A percentile compares a stretch with the other conserved stretches of the same genome.
Evolutionary conservation across 768 basidiomycete genomes (phyloP).

Genomic region (Pisolithus tinctorius): DNA sequence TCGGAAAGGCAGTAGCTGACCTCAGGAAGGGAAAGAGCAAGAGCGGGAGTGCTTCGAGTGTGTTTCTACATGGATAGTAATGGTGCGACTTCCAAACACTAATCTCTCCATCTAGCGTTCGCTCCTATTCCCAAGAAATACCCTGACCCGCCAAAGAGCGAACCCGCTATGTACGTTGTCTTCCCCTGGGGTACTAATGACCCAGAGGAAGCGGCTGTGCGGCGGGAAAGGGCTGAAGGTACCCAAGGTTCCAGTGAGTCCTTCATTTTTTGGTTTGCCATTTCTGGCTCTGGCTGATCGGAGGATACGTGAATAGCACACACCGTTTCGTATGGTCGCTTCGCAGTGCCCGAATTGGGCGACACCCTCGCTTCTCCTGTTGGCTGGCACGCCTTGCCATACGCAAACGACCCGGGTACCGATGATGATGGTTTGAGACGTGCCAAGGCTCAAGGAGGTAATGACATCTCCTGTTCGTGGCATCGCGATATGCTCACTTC

Average conservation of each 20-base stretch:
- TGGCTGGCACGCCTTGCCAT: constrained; percentile 89
- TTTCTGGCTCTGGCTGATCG: neutral
- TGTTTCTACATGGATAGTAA: too few species aligned
- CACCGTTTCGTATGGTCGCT: constrained; percentile 20
- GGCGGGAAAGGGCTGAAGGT: constrained; percentile 13
- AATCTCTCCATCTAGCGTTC: neutral
- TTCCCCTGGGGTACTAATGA: constrained; percentile 85
- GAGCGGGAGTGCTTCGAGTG: neutral
- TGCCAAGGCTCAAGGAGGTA: constrained; percentile 5
- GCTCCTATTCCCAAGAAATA: constrained; percentile 8
- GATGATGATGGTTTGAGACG: constrained; percentile 14
- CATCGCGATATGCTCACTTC: constrained; percentile 10
- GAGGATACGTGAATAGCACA: neutral
- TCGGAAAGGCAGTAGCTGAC: constrained; percentile 8
- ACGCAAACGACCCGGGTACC: constrained; percentile 52
- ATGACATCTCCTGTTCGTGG: neutral
- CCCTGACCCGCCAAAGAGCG: constrained; percentile 5
- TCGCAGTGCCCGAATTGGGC: constrained; percentile 53
- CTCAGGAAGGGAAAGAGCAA: constrained; percentile 10
- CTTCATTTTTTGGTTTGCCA: neutral
- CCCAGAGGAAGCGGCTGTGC: constrained; percentile 46
- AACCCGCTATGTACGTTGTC: constrained; percentile 56
- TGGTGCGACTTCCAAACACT: neutral
- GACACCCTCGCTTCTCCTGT: constrained; percentile 77
- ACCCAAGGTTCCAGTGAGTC: constrained; percentile 7